A percentile compares a stretch with the other conserved stretches of the same genome.
phyloP scores from a whole-genome alignment of 495 filamentous ascomycete species.

The Hypoxylon lienhwacheense region DNA sequence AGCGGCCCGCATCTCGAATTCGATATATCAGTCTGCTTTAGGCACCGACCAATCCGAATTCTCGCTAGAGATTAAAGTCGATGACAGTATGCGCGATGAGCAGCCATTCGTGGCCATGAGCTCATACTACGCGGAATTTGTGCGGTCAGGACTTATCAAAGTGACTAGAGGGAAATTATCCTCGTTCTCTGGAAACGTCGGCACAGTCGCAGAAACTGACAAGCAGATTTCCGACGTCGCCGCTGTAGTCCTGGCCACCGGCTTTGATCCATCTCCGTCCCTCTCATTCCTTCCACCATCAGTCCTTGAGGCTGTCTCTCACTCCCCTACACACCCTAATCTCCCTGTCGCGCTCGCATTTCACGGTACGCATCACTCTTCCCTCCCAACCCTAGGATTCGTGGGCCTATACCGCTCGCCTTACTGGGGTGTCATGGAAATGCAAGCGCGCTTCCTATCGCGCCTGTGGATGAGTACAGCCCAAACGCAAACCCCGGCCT shows the following conservation, averaged over 20 bases:
- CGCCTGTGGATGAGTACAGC: constrained; percentile 42
- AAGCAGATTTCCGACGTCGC: constrained; percentile 59
- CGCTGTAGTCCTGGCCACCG: constrained; percentile 73
- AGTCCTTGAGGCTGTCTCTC: constrained; percentile 58
- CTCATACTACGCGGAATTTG: constrained; percentile 71
- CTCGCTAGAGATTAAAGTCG: constrained; percentile 39
- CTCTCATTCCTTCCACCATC: constrained; percentile 61
- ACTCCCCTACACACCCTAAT: constrained; percentile 56
- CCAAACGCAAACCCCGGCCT: constrained; percentile 16
- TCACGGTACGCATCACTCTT: constrained; percentile 61
- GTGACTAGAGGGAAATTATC: constrained; percentile 48
- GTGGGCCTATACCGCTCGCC: constrained; percentile 85
- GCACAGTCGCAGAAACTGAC: constrained; percentile 40
- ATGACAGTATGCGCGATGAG: constrained; percentile 36
- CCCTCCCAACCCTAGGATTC: constrained; percentile 69
- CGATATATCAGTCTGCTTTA: constrained; percentile 56
- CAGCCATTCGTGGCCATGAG: constrained; percentile 68
- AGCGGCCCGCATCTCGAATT: constrained; percentile 54
- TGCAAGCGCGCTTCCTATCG: constrained; percentile 73
- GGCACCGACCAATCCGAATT: constrained; percentile 66
- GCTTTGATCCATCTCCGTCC: constrained; percentile 65
- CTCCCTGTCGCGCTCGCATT: constrained; percentile 71
- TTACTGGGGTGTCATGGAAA: constrained; percentile 85
- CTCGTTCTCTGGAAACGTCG: constrained; percentile 36
- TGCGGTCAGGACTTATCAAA: constrained; percentile 64